Evolutionary conservation across 177 flowering plant genomes (phyloP), one percentile per base, ranked within the genome.

Genomic region (Vitis hybrid): DNA sequence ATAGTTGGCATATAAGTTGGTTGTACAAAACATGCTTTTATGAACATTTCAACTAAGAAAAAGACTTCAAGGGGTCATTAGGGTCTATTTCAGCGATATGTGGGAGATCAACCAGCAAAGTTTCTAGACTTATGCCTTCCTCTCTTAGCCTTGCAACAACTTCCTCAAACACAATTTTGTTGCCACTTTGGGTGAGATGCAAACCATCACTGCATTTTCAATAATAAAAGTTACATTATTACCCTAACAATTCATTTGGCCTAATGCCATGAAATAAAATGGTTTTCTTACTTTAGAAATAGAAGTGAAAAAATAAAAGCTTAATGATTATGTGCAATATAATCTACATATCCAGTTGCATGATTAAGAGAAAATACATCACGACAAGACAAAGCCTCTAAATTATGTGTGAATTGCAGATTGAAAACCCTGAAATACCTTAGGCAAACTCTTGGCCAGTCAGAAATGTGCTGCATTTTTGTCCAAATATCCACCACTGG

Each of bases 201-300:
- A 92, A 75, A 0, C 97, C 97, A 76, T 92, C 95, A 0, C 95
- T 92, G 88, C 82, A 78, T 10, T 71, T 59, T 7, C 62, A 51
- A 56, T 2, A 3, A 56, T 10, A 14, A 57, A 60, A 21, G 68
- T 14, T 14, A 39, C 51, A 14, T 16, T 58, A 15, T 16, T 16
- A 5, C 4, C 18, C 61, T 58, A 58, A 15, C 61, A 58, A 15
- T 2, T 5, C 45, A 39, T 39, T 39, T 39, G 45, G 45, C 45
- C 45, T 39, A 39, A 39, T 39, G 45, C 5, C 45, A 39, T 39
- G 45, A 39, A 39, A 39, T 7, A 7, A 39, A 39, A 39, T 39
- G 45, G 9, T 39, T 39, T 39, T 39, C 45, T 39, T 39, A 5
- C 45, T 39, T 6, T 39, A 39, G 7, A 39, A 39, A 39, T 39